Conservation (phyloP, 2,329 filamentous ascomycete genomes). For the Paraphaeosphaeria sporulosa region DNA sequence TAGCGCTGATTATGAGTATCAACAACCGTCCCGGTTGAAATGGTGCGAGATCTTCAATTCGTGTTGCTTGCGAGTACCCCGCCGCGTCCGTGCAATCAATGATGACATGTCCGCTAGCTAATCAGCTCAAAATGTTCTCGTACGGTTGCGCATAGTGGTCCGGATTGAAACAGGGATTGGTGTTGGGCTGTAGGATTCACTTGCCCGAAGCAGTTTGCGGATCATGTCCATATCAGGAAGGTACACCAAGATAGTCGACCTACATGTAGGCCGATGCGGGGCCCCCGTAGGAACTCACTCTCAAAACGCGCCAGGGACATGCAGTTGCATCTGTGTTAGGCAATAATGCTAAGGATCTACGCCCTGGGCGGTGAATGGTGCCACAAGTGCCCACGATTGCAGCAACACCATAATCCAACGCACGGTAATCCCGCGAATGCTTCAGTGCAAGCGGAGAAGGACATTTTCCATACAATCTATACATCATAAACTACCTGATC, state of each 20-base stretch:
- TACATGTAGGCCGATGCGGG: background rate
- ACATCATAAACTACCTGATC: conserved; percentile 5
- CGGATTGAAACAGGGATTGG: background rate
- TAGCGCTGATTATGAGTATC: background rate
- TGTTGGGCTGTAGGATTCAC: background rate
- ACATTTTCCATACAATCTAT: background rate
- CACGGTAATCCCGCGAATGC: background rate
- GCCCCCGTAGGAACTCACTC: background rate
- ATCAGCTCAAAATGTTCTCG: background rate
- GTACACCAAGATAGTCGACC: background rate
- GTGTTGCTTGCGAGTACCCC: background rate
- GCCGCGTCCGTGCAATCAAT: background rate
- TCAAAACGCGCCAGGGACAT: background rate
- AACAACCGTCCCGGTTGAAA: background rate
- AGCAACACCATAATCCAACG: background rate
- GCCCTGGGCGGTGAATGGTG: background rate
- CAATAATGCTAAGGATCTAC: background rate
- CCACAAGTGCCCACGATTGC: background rate
- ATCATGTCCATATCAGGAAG: background rate
- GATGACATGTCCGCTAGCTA: background rate
- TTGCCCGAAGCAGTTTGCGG: background rate
- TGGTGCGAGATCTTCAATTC: background rate
- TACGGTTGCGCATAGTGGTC: background rate
- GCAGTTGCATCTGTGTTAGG: background rate
- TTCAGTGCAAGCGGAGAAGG: background rate